A percentile compares a stretch with the other conserved stretches of the same genome.
These are phyloP conservation scores for Talaromyces sp. DNA, from an alignment of 2,329 filamentous ascomycete species.

Conservation along the genomic window DNA sequence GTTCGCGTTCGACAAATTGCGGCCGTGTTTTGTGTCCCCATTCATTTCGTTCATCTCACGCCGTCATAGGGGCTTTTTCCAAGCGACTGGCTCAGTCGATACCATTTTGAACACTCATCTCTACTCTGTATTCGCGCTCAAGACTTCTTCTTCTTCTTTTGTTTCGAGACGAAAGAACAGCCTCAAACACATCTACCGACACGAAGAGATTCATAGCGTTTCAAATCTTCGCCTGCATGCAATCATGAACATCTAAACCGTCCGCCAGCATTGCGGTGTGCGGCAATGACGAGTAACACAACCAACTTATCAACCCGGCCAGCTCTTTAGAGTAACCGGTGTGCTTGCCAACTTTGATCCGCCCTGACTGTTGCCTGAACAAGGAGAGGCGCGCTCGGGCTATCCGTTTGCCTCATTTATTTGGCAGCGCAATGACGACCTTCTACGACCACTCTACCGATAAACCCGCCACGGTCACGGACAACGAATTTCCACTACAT, in stretches of 20 bases:
- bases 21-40: constrained; percentile 4
- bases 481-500: background rate
- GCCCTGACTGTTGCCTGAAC: background rate
- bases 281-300: constrained; percentile 17
- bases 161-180: background rate
- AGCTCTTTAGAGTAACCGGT: constrained; percentile 5
- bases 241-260: constrained; percentile 1
- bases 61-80: constrained; percentile 9
- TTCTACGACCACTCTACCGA: constrained; percentile 2
- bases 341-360: background rate
- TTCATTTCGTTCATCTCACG: background rate
- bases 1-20: constrained; percentile 15
- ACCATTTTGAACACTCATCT: background rate
- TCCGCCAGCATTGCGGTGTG: constrained; percentile 12
- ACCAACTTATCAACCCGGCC: constrained; percentile 11
- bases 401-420: background rate
- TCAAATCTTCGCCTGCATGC: background rate
- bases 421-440: constrained; percentile 4
- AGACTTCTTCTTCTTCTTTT: background rate
- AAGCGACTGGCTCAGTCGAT: background rate
- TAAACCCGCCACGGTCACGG: background rate
- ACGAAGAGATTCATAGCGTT: background rate
- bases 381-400: background rate
- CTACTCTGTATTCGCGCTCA: background rate
- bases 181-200: background rate